Evolutionary conservation across 1,284 basidiomycete genomes (phyloP).

Genomic region (Laetiporus sulphureus): DNA sequence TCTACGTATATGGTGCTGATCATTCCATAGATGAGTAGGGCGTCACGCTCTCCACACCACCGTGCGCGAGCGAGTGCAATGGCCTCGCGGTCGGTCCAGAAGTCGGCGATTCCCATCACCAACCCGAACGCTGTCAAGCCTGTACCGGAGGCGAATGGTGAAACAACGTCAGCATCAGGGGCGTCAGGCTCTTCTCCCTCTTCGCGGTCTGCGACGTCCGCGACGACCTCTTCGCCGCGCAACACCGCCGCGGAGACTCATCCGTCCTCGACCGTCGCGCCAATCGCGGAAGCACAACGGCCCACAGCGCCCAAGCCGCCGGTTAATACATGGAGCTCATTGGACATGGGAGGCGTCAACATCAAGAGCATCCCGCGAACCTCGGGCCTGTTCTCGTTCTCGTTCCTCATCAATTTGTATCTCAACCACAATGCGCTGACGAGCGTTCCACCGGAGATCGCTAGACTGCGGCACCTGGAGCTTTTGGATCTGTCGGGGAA

Average conservation of each 20-base stretch:
- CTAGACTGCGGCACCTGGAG: slow-evolving; percentile 81
- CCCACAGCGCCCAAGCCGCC: slow-evolving; percentile 51
- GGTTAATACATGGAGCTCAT: slow-evolving; percentile 79
- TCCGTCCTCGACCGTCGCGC: slow-evolving; percentile 67
- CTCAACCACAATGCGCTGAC: slow-evolving; percentile 94
- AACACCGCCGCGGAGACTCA: slow-evolving; percentile 37
- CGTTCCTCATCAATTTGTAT: slow-evolving; percentile 89
- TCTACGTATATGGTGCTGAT: slow-evolving; percentile 5
- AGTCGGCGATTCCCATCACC: slow-evolving; percentile 78
- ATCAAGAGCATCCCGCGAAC: slow-evolving; percentile 86
- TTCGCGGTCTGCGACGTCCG: slow-evolving; percentile 27
- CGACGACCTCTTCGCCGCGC: slow-evolving; percentile 24
- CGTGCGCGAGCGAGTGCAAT: slow-evolving; percentile 75
- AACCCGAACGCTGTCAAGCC: slow-evolving; percentile 66
- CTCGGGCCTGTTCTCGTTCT: slow-evolving; percentile 87
- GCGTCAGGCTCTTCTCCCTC: slow-evolving; percentile 22
- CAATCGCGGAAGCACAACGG: slow-evolving; percentile 56
- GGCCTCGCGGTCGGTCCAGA: slow-evolving; percentile 70
- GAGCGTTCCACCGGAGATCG: slow-evolving; percentile 78
- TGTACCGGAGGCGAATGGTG: slow-evolving; percentile 28
- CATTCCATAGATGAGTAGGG: slow-evolving; percentile 56
- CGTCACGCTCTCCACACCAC: slow-evolving; percentile 72
- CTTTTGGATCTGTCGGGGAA: slow-evolving; percentile 93
- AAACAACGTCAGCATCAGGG: slow-evolving; percentile 24
- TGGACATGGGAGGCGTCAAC: slow-evolving; percentile 95